A percentile compares a stretch with the other conserved stretches of the same genome.
phyloP scores from a whole-genome alignment of 306 rosid genomes.

The Fragaria nilgerrensis region DNA sequence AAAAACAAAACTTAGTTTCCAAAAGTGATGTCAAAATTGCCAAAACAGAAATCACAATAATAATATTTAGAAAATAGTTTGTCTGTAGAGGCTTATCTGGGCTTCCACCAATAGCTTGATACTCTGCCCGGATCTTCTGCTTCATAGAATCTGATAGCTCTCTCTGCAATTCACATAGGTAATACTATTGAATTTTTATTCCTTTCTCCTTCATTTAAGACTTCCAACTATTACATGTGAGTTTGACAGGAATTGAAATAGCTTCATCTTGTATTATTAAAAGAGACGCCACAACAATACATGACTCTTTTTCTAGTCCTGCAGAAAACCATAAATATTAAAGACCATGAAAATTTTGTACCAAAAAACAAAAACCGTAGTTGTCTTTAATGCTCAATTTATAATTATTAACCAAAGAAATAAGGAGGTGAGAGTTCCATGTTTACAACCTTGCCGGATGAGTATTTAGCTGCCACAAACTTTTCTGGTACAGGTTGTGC shows the following conservation, averaged over 20 bases:
- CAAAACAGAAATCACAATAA: slow-evolving; percentile 66
- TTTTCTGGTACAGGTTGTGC: slow-evolving; percentile 59
- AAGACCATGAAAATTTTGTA: slow-evolving; percentile 49
- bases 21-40: slow-evolving; percentile 73
- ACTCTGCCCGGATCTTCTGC: slow-evolving; percentile 88
- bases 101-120: slow-evolving; percentile 80
- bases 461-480: slow-evolving; percentile 79
- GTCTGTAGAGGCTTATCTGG: slow-evolving; percentile 83
- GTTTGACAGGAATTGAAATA: slow-evolving; percentile 59
- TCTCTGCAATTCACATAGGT: slow-evolving; percentile 87
- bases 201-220: slow-evolving; percentile 67
- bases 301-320: slow-evolving; percentile 77
- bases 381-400: slow-evolving; percentile 18
- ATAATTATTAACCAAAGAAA: slow-evolving; percentile 18
- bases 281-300: slow-evolving; percentile 58
- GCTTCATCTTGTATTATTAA: slow-evolving; percentile 75
- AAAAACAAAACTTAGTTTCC: slow-evolving; percentile 48
- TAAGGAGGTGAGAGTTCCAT: slow-evolving; percentile 25
- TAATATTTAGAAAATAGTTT: slow-evolving; percentile 76
- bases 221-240: slow-evolving; percentile 57
- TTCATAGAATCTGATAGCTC: slow-evolving; percentile 73
- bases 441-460: slow-evolving; percentile 65
- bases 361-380: background rate
- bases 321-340: slow-evolving; percentile 64
- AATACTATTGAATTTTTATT: slow-evolving; percentile 83